Conservation (phyloP, 306 rosid genomes). For the Prunus fruticosa region DNA sequence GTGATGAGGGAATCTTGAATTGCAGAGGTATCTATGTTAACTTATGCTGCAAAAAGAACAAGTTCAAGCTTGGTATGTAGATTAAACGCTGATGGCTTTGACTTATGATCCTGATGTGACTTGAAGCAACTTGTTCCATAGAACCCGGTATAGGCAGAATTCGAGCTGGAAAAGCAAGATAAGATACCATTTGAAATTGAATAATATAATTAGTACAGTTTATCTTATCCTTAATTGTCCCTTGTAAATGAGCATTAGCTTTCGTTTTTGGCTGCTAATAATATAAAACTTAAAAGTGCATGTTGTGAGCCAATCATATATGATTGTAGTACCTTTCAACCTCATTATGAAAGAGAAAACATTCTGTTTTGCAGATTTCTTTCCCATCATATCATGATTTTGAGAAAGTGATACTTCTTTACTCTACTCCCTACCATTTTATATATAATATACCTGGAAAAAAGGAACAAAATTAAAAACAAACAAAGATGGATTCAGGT, state of each 20-base stretch:
- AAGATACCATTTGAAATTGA: background rate
- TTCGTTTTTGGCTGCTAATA: background rate
- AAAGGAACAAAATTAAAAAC: background rate
- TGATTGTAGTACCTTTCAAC: background rate
- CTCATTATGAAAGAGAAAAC: background rate
- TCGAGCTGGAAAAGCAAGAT: background rate
- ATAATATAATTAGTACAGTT: background rate
- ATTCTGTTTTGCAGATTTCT: background rate
- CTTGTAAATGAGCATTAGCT: background rate
- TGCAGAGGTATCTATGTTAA: background rate
- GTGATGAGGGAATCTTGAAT: background rate
- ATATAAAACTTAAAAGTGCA: background rate
- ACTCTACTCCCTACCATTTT: background rate
- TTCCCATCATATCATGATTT: slow-evolving; percentile 1
- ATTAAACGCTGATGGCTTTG: too few relatives aligned
- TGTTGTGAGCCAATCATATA: background rate
- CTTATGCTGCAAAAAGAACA: background rate
- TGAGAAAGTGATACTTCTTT: background rate
- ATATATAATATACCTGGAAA: background rate
- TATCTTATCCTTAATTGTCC: background rate
- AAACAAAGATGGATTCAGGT: background rate
- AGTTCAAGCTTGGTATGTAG: background rate
- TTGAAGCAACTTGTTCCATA: background rate
- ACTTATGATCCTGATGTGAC: background rate
- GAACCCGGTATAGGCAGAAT: too few relatives aligned